Conservation (phyloP, 2,329 filamentous ascomycete genomes). For the Amylocarpus encephaloides region DNA sequence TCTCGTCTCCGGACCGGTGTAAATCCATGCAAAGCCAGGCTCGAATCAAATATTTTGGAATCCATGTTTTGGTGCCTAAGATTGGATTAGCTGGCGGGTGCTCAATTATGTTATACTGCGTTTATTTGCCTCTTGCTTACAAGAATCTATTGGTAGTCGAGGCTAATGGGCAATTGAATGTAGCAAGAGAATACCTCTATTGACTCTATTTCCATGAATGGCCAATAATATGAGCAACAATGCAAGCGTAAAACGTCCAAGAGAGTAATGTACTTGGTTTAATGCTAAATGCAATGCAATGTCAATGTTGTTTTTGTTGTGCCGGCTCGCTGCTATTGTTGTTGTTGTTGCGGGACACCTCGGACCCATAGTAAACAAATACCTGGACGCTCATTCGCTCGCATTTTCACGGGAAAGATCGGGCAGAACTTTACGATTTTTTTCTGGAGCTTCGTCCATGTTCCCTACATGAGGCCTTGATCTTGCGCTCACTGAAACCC, state of each 20-base stretch:
- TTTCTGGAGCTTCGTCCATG: slow-evolving; percentile 4
- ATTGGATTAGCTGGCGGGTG: background rate
- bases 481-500: slow-evolving; percentile 10
- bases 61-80: slow-evolving; percentile 9
- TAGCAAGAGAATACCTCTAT: slow-evolving; percentile 2
- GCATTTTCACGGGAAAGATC: background rate
- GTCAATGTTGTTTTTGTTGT: background rate
- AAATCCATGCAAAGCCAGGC: slow-evolving; percentile 17
- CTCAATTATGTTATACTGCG: background rate
- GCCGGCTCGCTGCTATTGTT: background rate
- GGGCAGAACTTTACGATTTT: background rate
- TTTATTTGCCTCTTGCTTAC: slow-evolving; percentile 7
- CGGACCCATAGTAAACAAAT: background rate
- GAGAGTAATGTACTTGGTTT: background rate
- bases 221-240: background rate
- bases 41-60: background rate
- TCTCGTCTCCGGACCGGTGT: slow-evolving; percentile 26
- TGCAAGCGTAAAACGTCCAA: background rate
- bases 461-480: slow-evolving; percentile 9
- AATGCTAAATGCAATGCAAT: background rate
- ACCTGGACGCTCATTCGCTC: background rate
- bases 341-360: background rate
- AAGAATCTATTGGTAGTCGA: background rate
- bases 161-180: background rate
- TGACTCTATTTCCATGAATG: background rate